These are phyloP conservation scores for Inosperma sp. DNA, from an alignment of 768 basidiomycete species.

Conservation along the genomic window DNA sequence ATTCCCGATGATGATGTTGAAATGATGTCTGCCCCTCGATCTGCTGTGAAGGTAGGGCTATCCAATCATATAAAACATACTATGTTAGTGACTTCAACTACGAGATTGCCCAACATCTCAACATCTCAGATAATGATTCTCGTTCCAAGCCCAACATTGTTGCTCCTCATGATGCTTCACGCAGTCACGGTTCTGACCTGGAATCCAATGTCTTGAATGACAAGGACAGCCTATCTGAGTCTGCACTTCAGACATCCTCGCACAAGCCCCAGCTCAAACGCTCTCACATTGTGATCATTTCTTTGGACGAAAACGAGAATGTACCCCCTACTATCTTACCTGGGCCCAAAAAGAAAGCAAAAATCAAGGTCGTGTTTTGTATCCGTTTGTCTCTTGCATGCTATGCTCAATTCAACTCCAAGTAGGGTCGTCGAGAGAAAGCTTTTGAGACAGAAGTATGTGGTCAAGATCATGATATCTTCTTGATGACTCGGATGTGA, in stretches of 20 bases:
- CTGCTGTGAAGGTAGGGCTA: too few relatives aligned
- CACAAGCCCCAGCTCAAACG: neutral
- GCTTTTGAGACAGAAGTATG: neutral
- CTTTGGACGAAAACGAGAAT: neutral
- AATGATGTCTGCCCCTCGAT: too few relatives aligned
- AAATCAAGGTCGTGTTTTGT: neutral
- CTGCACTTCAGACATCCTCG: neutral
- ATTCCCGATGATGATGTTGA: too few relatives aligned
- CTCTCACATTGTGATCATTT: neutral
- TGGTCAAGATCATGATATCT: neutral
- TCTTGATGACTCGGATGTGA: neutral
- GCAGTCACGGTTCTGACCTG: neutral
- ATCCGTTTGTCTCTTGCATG: too few relatives aligned
- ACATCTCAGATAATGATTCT: too few relatives aligned
- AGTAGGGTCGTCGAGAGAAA: neutral
- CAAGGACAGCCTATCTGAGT: neutral
- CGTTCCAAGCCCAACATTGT: too few relatives aligned
- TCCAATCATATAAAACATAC: too few relatives aligned
- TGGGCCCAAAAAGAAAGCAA: neutral
- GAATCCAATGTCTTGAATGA: neutral
- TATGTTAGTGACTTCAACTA: too few relatives aligned
- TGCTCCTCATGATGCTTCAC: too few relatives aligned
- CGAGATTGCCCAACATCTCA: too few relatives aligned
- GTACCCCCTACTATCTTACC: neutral
- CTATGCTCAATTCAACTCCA: too few relatives aligned